Evolutionary conservation across 305 asterid genomes (phyloP).

Genomic region (Fraxinus nigra): DNA sequence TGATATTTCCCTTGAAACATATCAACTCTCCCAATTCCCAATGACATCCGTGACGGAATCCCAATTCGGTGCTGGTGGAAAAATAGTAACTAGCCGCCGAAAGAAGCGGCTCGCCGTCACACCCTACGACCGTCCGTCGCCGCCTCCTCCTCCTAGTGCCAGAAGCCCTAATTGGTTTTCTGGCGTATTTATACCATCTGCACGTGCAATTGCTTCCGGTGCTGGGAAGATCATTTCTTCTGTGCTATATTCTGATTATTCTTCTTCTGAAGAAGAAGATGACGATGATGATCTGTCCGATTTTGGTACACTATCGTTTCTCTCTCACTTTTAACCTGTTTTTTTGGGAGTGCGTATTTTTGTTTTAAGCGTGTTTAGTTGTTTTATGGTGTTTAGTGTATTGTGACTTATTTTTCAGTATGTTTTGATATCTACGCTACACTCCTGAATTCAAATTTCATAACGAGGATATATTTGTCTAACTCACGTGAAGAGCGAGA

Average conservation of each 20-base stretch:
- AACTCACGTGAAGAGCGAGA: not conserved
- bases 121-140: conserved; percentile 59
- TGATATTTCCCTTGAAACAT: not conserved
- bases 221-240: conserved; percentile 56
- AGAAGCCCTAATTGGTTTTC: conserved; percentile 60
- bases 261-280: conserved; percentile 17
- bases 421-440: not conserved
- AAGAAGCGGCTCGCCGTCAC: conserved; percentile 51
- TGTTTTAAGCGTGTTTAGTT: not conserved
- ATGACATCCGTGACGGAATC: conserved; percentile 18
- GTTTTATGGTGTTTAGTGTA: not conserved
- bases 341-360: not conserved
- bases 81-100: conserved; percentile 48
- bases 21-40: conserved; percentile 29
- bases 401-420: not conserved
- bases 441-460: not conserved
- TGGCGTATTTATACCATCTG: conserved; percentile 55
- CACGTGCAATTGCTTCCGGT: conserved; percentile 62
- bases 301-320: conserved; percentile 32
- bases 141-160: conserved; percentile 27
- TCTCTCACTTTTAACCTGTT: not conserved
- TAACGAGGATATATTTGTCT: not conserved
- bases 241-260: conserved; percentile 50
- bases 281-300: conserved; percentile 40
- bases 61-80: conserved; percentile 65